A percentile compares a stretch with the other conserved stretches of the same genome.
Evolutionary conservation across 176 grass and related monocot species (phyloP).

Genomic region (Themeda triandra): DNA sequence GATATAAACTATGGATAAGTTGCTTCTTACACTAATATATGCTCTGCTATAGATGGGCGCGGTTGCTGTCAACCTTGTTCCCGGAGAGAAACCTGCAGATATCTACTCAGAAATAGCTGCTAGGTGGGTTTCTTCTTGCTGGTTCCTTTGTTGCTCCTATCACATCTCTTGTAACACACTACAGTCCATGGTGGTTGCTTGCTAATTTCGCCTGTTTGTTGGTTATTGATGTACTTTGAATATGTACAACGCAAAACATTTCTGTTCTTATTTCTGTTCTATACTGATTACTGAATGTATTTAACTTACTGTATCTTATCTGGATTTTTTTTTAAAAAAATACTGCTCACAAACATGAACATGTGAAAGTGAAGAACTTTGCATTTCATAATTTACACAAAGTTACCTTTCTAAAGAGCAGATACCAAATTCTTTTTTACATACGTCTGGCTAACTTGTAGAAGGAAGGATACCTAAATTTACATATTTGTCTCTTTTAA

Average conservation of each 20-base stretch:
- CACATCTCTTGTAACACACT: neutral
- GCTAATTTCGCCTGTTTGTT: neutral
- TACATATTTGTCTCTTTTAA: neutral
- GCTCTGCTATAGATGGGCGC: constrained; percentile 66
- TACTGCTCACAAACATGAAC: neutral
- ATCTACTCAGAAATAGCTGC: constrained; percentile 94
- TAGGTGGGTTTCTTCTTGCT: constrained; percentile 48
- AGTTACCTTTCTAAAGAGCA: constrained; percentile 4
- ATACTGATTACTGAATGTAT: neutral
- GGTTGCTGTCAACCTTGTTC: constrained; percentile 85
- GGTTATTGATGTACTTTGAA: neutral
- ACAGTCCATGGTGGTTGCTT: neutral
- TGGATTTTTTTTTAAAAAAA: neutral
- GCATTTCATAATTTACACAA: neutral
- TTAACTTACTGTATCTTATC: neutral
- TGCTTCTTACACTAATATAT: constrained; percentile 5
- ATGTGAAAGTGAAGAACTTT: neutral
- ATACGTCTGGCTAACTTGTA: neutral
- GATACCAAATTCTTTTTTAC: neutral
- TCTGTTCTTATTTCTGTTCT: neutral
- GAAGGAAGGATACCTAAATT: neutral
- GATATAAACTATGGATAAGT: constrained; percentile 3
- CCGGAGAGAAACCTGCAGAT: constrained; percentile 85
- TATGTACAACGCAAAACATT: no score
- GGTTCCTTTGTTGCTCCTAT: neutral